Evolutionary conservation across 192 early-diverging fungal species (phyloP).

Genomic region (Coemansia sp.): DNA sequence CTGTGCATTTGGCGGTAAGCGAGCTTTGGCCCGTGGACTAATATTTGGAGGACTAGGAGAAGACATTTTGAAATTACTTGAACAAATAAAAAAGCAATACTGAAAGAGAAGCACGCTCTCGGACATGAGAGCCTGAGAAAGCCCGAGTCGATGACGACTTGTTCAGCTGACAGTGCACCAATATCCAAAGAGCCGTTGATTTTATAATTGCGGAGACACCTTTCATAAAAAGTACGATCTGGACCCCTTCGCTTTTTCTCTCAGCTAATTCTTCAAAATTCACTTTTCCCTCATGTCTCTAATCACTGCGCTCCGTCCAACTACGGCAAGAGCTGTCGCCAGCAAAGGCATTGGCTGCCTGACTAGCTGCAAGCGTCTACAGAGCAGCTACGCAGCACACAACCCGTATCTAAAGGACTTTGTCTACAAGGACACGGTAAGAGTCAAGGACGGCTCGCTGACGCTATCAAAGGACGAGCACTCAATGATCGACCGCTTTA

Average conservation of each 20-base stretch:
- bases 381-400: slow-evolving; percentile 35
- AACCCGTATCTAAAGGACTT: slow-evolving; percentile 48
- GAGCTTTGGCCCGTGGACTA: background rate
- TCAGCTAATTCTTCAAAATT: background rate
- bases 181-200: background rate
- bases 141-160: background rate
- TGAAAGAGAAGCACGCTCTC: background rate
- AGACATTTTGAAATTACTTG: slow-evolving; percentile 3
- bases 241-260: background rate
- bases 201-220: background rate
- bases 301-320: background rate
- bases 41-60: slow-evolving; percentile 6
- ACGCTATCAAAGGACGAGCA: slow-evolving; percentile 57
- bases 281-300: background rate
- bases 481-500: slow-evolving; percentile 66
- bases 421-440: slow-evolving; percentile 26
- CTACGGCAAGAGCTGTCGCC: background rate
- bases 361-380: background rate
- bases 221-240: background rate
- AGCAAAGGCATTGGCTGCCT: background rate
- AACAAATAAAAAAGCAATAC: background rate
- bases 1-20: slow-evolving; percentile 43
- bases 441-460: slow-evolving; percentile 26
- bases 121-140: background rate
- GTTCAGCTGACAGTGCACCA: background rate